These are phyloP conservation scores for Puccinia horiana DNA, from an alignment of 1,284 basidiomycete species.

Conservation along the genomic window DNA sequence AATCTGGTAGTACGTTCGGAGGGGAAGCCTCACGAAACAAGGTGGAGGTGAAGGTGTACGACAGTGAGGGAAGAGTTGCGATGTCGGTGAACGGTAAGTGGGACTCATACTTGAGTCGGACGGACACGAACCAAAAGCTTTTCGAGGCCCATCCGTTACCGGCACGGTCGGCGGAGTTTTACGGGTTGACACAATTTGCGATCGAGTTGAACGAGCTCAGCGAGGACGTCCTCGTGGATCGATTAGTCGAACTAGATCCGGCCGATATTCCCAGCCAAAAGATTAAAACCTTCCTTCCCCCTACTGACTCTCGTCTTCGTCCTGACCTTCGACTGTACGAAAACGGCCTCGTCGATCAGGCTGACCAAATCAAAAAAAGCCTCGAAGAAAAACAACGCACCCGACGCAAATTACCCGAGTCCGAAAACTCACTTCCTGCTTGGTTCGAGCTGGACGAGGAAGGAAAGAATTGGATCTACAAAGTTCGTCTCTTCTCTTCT, in stretches of 20 bases:
- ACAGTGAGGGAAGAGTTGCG: slow-evolving; percentile 50
- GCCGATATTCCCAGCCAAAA: not conserved
- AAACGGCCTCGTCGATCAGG: slow-evolving; percentile 72
- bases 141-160: slow-evolving; percentile 27
- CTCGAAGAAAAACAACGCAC: slow-evolving; percentile 67
- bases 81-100: slow-evolving; percentile 50
- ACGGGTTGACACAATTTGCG: slow-evolving; percentile 79
- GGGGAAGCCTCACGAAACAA: slow-evolving; percentile 49
- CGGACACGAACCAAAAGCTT: slow-evolving; percentile 46
- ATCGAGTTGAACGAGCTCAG: slow-evolving; percentile 78
- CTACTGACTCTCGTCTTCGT: slow-evolving; percentile 79
- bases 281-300: slow-evolving; percentile 64
- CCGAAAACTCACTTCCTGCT: slow-evolving; percentile 27
- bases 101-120: slow-evolving; percentile 51
- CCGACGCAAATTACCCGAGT: slow-evolving; percentile 60
- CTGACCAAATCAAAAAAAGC: slow-evolving; percentile 73
- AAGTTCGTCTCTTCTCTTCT: slow-evolving; percentile 6
- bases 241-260: not conserved
- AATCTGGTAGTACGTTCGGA: slow-evolving; percentile 65
- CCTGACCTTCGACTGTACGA: slow-evolving; percentile 86
- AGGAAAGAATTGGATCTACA: slow-evolving; percentile 39
- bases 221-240: slow-evolving; percentile 8
- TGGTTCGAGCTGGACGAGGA: slow-evolving; percentile 30
- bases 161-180: slow-evolving; percentile 65
- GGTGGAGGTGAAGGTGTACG: slow-evolving; percentile 47